phyloP scores from a whole-genome alignment of 768 basidiomycete species.

The Agaricus blazei region DNA sequence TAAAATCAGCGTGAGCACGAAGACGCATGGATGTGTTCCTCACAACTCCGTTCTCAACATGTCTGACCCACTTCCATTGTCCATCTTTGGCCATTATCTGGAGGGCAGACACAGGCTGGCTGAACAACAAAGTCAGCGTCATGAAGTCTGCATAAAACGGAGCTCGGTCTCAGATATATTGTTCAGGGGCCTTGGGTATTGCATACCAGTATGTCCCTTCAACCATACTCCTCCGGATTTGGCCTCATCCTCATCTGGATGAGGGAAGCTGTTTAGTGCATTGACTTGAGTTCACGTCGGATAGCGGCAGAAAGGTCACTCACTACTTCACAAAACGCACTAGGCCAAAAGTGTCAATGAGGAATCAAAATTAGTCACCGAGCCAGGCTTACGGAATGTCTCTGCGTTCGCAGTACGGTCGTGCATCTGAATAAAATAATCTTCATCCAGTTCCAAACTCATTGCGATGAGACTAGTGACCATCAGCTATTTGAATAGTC shows the following conservation, averaged over 20 bases:
- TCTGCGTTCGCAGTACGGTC: constrained; percentile 22
- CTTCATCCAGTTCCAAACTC: constrained; percentile 42
- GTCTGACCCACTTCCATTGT: constrained; percentile 40
- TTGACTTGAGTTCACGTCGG: background rate
- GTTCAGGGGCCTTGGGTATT: background rate
- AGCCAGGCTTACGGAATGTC: constrained; percentile 28
- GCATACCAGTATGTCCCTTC: constrained; percentile 43
- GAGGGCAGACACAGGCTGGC: constrained; percentile 42
- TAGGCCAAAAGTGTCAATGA: constrained; percentile 11
- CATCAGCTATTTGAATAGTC: background rate
- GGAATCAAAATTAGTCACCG: constrained; percentile 15
- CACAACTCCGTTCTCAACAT: constrained; percentile 40
- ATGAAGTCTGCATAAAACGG: constrained; percentile 30
- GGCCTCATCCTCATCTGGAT: constrained; percentile 35
- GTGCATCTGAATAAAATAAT: constrained; percentile 36
- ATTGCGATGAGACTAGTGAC: constrained; percentile 29
- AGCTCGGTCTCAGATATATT: background rate
- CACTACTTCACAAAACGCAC: constrained; percentile 48
- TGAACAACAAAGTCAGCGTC: constrained; percentile 40
- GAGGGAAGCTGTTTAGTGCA: constrained; percentile 28
- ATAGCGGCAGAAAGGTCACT: constrained; percentile 9
- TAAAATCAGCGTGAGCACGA: background rate
- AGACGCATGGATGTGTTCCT: background rate
- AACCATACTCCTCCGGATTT: constrained; percentile 43
- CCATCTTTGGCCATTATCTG: constrained; percentile 38